Evolutionary conservation across 768 basidiomycete species (phyloP), one percentile per base, ranked within the genome.

Genomic region (Tulasnella sp.): DNA sequence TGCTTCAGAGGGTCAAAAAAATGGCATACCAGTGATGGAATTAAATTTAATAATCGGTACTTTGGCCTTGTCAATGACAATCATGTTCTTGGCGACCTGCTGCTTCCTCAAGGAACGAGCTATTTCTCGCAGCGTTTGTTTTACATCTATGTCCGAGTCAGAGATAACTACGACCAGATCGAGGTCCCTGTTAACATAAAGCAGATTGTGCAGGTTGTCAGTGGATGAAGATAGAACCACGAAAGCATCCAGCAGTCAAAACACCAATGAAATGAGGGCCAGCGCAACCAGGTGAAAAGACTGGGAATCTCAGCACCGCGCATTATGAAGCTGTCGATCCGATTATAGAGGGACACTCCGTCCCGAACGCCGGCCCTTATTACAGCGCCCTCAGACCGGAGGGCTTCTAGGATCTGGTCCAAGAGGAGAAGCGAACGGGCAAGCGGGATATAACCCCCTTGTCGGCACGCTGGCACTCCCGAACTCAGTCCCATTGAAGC

Each of bases 41-140:
- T 94, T 87, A 85, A 99, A 98, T 87, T 99, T 99, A 86, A 99
- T 90, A 85, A 99, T 98, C 42, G 98, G 98, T 9, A 99, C 97
- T 86, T 93, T 94, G 77, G 98, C 97, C 88, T 93, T 96, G 41
- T 93, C 92, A 82, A 99, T 96, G 85, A 98, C 92, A 41, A 93
- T 93, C 54, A 98, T 94, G 69, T 92, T 90, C 76, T 89, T 88
- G 1, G 96, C 95, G 81, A 99, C 92, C 12, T 90, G 88, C 0
- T 91, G 89, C 46, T 90, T 90, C 84, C 93, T 93, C 80, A 99
- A 87, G 46, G 93, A 89, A 84, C 91, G 91, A 14, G 96, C 95
- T 46, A 99, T 89, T 3, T 91, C 89, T 76, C 92, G 91, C 9
- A 99, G 89, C 42, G 94, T 92, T 75, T 88, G 88, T 78, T 90